A percentile compares a stretch with the other conserved stretches of the same genome.
Conservation (phyloP, 2,329 filamentous ascomycete genomes). For the Diplodia sapinea region DNA sequence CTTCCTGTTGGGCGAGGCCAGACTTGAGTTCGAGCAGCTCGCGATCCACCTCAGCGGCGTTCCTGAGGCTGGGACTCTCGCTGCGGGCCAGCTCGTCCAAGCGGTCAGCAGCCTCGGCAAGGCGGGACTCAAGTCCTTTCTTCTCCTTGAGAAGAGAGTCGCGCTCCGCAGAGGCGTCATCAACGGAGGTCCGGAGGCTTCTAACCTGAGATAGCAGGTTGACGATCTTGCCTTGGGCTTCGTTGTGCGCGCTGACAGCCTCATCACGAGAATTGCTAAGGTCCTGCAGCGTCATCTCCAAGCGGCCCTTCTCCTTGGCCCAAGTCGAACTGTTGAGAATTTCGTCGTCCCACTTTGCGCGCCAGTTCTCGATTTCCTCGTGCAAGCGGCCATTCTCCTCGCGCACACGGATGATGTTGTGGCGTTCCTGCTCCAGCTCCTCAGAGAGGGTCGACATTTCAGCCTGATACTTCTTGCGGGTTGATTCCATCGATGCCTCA, state of each 20-base stretch:
- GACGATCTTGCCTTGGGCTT: constrained; percentile 92
- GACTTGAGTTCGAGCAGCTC: constrained; percentile 90
- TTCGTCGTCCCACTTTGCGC: constrained; percentile 97
- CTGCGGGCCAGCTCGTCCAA: constrained; percentile 86
- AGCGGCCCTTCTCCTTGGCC: constrained; percentile 94
- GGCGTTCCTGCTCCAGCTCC: constrained; percentile 90
- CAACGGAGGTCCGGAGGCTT: constrained; percentile 78
- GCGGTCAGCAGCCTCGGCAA: constrained; percentile 85
- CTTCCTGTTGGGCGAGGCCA: constrained; percentile 87
- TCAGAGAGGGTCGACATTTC: constrained; percentile 89
- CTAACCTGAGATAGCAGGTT: constrained; percentile 88
- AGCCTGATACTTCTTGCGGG: constrained; percentile 93
- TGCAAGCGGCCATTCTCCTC: constrained; percentile 85
- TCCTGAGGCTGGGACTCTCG: constrained; percentile 84
- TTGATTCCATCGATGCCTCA: constrained; percentile 94
- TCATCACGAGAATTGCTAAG: constrained; percentile 92
- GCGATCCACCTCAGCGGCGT: constrained; percentile 85
- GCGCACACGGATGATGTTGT: constrained; percentile 83
- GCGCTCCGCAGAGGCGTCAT: constrained; percentile 84
- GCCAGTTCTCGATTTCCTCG: constrained; percentile 94
- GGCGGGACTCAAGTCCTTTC: constrained; percentile 80
- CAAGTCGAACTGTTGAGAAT: constrained; percentile 96
- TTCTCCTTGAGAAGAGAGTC: constrained; percentile 88
- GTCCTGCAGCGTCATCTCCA: constrained; percentile 88
- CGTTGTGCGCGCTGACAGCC: constrained; percentile 89